phyloP scores from a whole-genome alignment of 1,139 yeast genomes.

The Zygosaccharomyces pseudobailii region DNA sequence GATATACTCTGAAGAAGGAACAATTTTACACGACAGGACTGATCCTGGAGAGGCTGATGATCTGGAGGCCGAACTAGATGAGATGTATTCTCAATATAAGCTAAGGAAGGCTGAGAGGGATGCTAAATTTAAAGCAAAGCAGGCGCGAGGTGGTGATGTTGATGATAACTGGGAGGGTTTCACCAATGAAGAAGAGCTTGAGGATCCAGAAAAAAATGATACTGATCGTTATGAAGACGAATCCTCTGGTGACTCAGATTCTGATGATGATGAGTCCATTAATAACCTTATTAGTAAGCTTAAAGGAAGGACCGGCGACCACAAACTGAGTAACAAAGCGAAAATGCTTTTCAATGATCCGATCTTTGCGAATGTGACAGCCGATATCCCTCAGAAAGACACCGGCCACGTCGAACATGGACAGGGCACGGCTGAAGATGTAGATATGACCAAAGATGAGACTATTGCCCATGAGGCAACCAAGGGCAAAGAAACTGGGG shows the following conservation, averaged over 20 bases:
- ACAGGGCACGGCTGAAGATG: slow-evolving; percentile 13
- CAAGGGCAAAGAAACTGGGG: slow-evolving; percentile 12
- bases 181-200: slow-evolving; percentile 40
- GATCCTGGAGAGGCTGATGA: slow-evolving; percentile 54
- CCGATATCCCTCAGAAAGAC: slow-evolving; percentile 35
- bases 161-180: slow-evolving; percentile 91
- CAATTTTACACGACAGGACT: slow-evolving; percentile 37
- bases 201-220: slow-evolving; percentile 41
- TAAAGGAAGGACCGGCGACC: slow-evolving; percentile 43
- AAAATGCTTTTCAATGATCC: slow-evolving; percentile 73
- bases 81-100: slow-evolving; percentile 74
- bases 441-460: neutral
- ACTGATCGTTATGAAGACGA: slow-evolving; percentile 35
- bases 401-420: slow-evolving; percentile 7
- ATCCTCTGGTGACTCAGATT: slow-evolving; percentile 25
- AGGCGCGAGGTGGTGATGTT: slow-evolving; percentile 73
- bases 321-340: slow-evolving; percentile 66
- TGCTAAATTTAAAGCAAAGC: slow-evolving; percentile 74
- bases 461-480: neutral
- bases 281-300: slow-evolving; percentile 55
- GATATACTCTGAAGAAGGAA: slow-evolving; percentile 41
- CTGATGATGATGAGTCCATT: slow-evolving; percentile 70
- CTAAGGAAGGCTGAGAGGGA: slow-evolving; percentile 74
- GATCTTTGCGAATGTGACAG: slow-evolving; percentile 61
- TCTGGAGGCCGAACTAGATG: slow-evolving; percentile 75